phyloP scores from a whole-genome alignment of 495 filamentous ascomycete genomes.

The Achaetomiella virescens region DNA sequence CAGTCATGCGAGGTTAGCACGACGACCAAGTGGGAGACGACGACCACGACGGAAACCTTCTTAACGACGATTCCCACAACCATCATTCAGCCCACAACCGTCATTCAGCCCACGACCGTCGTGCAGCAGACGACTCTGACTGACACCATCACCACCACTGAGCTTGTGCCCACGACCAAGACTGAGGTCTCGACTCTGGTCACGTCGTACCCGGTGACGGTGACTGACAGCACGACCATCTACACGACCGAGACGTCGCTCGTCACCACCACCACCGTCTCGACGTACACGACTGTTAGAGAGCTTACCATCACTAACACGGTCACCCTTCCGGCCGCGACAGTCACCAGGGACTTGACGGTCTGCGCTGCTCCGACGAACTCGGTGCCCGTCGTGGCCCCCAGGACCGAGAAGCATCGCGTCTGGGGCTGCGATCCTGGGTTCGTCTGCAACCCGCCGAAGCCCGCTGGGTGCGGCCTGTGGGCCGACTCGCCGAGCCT shows the following conservation, averaged over 20 bases:
- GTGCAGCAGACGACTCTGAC: constrained; percentile 5
- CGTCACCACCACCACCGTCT: constrained; percentile 20
- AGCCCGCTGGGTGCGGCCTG: constrained; percentile 45
- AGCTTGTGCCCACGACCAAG: constrained; percentile 17
- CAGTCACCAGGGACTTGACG: constrained; percentile 29
- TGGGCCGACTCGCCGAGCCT: constrained; percentile 47
- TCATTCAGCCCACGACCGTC: constrained; percentile 4
- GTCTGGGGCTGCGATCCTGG: constrained; percentile 61
- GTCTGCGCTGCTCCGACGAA: constrained; percentile 29
- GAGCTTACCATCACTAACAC: constrained; percentile 13
- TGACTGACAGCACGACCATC: constrained; percentile 25
- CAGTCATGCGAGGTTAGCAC: constrained; percentile 19
- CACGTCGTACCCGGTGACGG: constrained; percentile 21
- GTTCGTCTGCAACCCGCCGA: constrained; percentile 49
- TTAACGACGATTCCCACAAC: constrained; percentile 15
- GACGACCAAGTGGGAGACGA: constrained; percentile 22
- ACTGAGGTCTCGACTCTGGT: constrained; percentile 19
- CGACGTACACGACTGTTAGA: constrained; percentile 22
- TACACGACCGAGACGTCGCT: constrained; percentile 17
- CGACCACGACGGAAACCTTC: constrained; percentile 16
- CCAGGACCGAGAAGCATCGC: constrained; percentile 23
- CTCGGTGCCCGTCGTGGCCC: neutral
- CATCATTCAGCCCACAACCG: constrained; percentile 7
- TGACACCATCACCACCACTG: constrained; percentile 11
- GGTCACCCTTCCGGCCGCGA: constrained; percentile 17